A percentile compares a stretch with the other conserved stretches of the same genome.
phyloP scores from a whole-genome alignment of 1,284 basidiomycete genomes.

The Ustanciosporium gigantosporum region DNA sequence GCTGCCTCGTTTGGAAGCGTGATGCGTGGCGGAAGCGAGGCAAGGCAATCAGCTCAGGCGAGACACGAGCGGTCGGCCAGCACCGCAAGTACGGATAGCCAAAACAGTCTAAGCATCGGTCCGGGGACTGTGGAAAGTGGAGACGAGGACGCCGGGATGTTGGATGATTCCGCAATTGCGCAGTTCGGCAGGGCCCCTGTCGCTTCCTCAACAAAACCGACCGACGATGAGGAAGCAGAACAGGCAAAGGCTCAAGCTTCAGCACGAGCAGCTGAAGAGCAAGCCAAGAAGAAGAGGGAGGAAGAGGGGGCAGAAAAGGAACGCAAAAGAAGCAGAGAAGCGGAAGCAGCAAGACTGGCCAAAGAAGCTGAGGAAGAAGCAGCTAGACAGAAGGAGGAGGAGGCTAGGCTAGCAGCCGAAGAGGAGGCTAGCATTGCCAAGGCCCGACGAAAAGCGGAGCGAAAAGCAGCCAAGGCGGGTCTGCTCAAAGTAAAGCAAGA shows the following conservation, averaged over 20 bases:
- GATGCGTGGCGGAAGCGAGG: slow-evolving; percentile 9
- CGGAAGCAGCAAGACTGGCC: slow-evolving; percentile 9
- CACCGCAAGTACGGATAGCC: slow-evolving; percentile 28
- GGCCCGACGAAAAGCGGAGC: slow-evolving; percentile 40
- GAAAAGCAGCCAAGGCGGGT: slow-evolving; percentile 47
- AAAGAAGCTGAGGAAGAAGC: slow-evolving; percentile 33
- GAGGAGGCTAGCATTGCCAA: slow-evolving; percentile 53
- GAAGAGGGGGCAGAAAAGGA: slow-evolving; percentile 1
- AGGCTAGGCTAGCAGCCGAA: slow-evolving; percentile 33
- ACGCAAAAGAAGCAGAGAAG: slow-evolving; percentile 10
- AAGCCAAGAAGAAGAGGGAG: not conserved
- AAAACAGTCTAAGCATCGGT: slow-evolving; percentile 3
- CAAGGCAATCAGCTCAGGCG: not conserved
- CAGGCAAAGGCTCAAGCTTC: slow-evolving; percentile 7
- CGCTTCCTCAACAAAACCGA: not conserved
- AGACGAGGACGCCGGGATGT: slow-evolving; percentile 48
- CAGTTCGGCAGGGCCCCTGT: slow-evolving; percentile 11
- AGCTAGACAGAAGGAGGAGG: slow-evolving; percentile 23
- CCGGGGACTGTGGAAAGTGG: slow-evolving; percentile 22
- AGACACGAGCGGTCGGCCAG: slow-evolving; percentile 1
- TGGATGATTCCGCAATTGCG: slow-evolving; percentile 40
- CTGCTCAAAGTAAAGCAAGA: slow-evolving; percentile 32
- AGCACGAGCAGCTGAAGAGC: slow-evolving; percentile 3
- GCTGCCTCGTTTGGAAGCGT: slow-evolving; percentile 29
- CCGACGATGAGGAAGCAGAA: slow-evolving; percentile 1